Evolutionary conservation across 129 eudicot genomes (phyloP), one percentile per base, ranked within the genome.

Genomic region (Rutidosis leptorrhynchoides): DNA sequence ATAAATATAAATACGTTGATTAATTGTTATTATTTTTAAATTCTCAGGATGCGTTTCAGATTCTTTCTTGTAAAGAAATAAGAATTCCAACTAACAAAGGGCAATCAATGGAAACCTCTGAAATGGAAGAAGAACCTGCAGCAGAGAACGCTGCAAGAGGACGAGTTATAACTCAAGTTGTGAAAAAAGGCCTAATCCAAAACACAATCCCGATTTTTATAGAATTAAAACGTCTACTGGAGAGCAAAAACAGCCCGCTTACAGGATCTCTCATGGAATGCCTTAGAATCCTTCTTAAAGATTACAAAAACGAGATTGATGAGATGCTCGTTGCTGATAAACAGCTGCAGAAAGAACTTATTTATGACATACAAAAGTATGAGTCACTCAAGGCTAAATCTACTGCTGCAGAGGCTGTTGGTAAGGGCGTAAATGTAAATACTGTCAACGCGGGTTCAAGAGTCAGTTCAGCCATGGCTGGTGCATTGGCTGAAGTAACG

Each of bases 241-340:
- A 86, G 77, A 77, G 80, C 71, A 94, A 89, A 58, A 94, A 94
- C 80, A 94, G 99, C 75, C 97, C 94, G 7, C 95, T 94, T 42
- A 75, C 80, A 14, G 99, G 99, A 28, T 80, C 90, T 55, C 90
- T 94, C 21, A 94, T 94, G 99, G 99, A 94, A 62, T 94, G 99
- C 79, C 95, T 94, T 14, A 64, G 97, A 53, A 69, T 76, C 72
- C 80, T 94, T 46, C 93, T 94, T 71, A 94, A 94, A 77, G 99
- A 94, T 58, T 94, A 89, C 90, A 94, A 89, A 73, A 89, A 84
- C 65, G 97, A 94, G 80, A 94, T 89, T 30, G 97, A 94, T 9
- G 99, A 94, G 59, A 83, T 94, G 32, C 67, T 94, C 17, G 90
- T 94, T 7, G 96, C 97, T 21, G 97, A 94, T 76, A 80, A 79